Evolutionary conservation across 768 basidiomycete species (phyloP), one percentile per base, ranked within the genome.

Genomic region (Phanerodontia chrysosporium): DNA sequence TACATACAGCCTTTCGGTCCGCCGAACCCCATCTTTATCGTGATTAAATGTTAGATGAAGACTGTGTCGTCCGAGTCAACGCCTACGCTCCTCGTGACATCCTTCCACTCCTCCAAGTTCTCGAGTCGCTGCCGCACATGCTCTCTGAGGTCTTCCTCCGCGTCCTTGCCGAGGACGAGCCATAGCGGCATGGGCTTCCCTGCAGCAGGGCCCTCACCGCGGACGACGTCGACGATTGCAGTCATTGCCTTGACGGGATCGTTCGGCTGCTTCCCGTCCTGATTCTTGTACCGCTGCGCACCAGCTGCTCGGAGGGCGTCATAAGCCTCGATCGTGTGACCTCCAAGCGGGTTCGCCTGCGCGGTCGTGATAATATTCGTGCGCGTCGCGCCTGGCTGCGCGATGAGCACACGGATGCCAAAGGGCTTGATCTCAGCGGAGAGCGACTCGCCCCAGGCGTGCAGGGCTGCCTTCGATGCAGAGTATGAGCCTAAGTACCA

Each of bases 301-400:
- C 36, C 36, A 5, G 36, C 16, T 18, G 51, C 13, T 13, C 55
- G 48, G 42, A 76, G 13, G 3, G 66, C 64, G 57, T 83, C 77
- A 58, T 84, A 82, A 27, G 73, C 80, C 0, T 73, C 48, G n/a
- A 84, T 79, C 2, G 78, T 78, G 6, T 61, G 60, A 1, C 59
- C 60, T 55, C 72, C 63, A 39, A 58, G 49, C 58, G 74, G 80
- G 7, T 58, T 56, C 51, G 78, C 62, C 10, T 73, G 66, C 62
- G 76, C 78, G 18, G 48, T 39, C 6, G 58, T 27, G 42, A 83
- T 82, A 12, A 80, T 78, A 64, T 81, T 76, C 0, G 84, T 86
- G n/a, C 79, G 75, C 70, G 84, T 83, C 10, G 78, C 68, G 3
- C 83, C 83, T 1, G 83, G 83, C 46, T 77, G 73, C 22, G 84